A percentile compares a stretch with the other conserved stretches of the same genome.
These are phyloP conservation scores for Paecilomyces variotii DNA, from an alignment of 2,329 filamentous ascomycete genomes.

Conservation along the genomic window DNA sequence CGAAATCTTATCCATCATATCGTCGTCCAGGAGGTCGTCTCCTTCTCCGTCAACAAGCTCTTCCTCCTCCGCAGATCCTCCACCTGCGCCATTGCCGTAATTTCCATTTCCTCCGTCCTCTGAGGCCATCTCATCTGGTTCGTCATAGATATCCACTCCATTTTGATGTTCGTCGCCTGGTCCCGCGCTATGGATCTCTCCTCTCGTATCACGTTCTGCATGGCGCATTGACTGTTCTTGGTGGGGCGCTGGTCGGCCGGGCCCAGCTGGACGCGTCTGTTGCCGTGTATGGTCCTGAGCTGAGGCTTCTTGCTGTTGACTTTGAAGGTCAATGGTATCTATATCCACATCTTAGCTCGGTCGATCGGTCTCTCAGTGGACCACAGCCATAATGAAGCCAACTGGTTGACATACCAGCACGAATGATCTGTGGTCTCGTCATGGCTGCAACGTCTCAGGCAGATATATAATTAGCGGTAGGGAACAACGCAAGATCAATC, in stretches of 20 bases:
- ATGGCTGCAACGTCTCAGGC: constrained; percentile 15
- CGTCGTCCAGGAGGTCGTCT: constrained; percentile 71
- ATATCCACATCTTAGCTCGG: constrained; percentile 6
- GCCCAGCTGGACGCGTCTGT: constrained; percentile 42
- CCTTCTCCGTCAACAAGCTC: constrained; percentile 57
- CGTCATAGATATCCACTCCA: constrained; percentile 26
- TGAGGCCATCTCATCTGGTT: constrained; percentile 19
- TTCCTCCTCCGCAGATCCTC: constrained; percentile 30
- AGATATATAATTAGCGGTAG: background rate
- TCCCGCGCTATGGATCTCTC: constrained; percentile 62
- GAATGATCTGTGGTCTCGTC: constrained; percentile 38
- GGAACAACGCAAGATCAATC: background rate
- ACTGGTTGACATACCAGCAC: constrained; percentile 32
- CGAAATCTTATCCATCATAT: constrained; percentile 97
- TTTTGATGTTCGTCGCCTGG: constrained; percentile 28
- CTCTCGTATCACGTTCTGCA: constrained; percentile 65
- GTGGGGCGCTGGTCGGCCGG: constrained; percentile 61
- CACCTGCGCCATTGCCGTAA: constrained; percentile 13
- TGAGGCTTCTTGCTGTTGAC: constrained; percentile 64
- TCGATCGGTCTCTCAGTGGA: background rate
- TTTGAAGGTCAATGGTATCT: constrained; percentile 96
- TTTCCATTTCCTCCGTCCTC: constrained; percentile 12
- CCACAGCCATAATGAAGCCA: background rate
- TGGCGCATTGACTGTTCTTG: constrained; percentile 79
- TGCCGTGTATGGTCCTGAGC: constrained; percentile 69